Base-by-base conservation (phyloP, 2,329 filamentous ascomycete genomes). In the Phialocephala sp. region DNA sequence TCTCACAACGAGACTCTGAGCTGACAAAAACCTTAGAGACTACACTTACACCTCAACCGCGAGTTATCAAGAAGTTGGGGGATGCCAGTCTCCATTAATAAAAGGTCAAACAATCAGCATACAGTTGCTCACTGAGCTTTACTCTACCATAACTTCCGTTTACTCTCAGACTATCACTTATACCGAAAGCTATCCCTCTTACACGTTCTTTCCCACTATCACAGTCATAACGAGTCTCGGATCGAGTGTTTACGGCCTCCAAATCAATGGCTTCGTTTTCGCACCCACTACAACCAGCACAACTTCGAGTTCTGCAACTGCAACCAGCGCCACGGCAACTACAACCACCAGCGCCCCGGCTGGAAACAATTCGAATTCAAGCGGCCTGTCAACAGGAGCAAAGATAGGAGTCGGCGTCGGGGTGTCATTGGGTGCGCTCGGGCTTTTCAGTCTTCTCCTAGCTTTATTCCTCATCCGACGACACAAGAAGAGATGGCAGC, bases 361-460 rank as follows among this genome's bases (percentile, higher is more conserved):
- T n/a, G 20, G 9, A 52, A 52, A 27, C 47, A 27, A 24, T 20
- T 27, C 47, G 9, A 52, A 20, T 4, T 12, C 47, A 24, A 18
- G 24, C 22, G 47, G 47, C 14, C 14, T 56, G 15, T 18, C 54
- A 9, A 56, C 54, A 56, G 54, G 54, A 18, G 18, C 54, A n/a
- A 56, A 56, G 18, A 56, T 56, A 27, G 54, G 54, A 8, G 36
- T 56, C 32, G 27, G 54, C 9, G 54, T 56, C 1, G 54, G 54
- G n/a, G 32, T 37, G 6, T 37, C 54, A 12, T 27, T 56, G 15
- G 27, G 27, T n/a, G 54, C 18, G 4, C 27, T 56, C 5, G 54
- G 54, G 18, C 15, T 56, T 11, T 5, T n/a, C 32, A 12, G 32
- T 22, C 15, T 39, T 12, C 14, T 56, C 8, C 12, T 56, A 1